phyloP scores from a whole-genome alignment of 78 protist genomes.

The Cavenderia fasciculata region DNA sequence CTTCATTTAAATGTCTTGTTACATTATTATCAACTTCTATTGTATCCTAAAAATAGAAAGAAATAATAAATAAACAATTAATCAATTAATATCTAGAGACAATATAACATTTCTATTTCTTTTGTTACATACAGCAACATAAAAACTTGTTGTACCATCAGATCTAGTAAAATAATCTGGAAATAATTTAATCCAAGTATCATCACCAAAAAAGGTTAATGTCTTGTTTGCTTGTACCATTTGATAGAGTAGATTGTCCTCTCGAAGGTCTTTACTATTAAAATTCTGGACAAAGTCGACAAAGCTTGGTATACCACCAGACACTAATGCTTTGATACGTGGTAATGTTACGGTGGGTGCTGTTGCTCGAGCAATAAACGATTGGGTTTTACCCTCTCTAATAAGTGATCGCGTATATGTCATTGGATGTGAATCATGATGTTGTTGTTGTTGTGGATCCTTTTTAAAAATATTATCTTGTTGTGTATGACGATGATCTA shows the following conservation, averaged over 20 bases:
- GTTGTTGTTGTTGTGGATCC: not conserved
- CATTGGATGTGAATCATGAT: not conserved
- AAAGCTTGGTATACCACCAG: conserved; percentile 91
- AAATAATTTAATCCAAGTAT: conserved; percentile 93
- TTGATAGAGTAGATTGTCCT: conserved; percentile 81
- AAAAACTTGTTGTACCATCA: conserved; percentile 89
- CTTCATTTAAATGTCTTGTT: conserved; percentile 89
- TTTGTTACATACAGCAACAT: conserved; percentile 80
- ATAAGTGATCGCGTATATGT: conserved; percentile 16
- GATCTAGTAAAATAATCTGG: conserved; percentile 77
- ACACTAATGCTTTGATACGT: conserved; percentile 84
- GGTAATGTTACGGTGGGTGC: conserved; percentile 96
- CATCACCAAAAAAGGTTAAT: conserved; percentile 91
- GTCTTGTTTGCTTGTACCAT: conserved; percentile 55
- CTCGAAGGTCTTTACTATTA: conserved; percentile 54
- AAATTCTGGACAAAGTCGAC: conserved; percentile 89
- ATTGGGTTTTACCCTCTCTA: conserved; percentile 43
- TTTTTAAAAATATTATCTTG: not conserved
- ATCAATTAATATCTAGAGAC: too few relatives aligned
- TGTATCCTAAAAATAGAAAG: conserved; percentile 71
- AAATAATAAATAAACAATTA: not conserved
- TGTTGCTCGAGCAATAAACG: conserved; percentile 76
- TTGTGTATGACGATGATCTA: too few relatives aligned
- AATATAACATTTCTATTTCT: too few relatives aligned
- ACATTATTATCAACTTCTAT: conserved; percentile 93